These are phyloP conservation scores for Pseudohalonectria lignicola DNA, from an alignment of 2,329 filamentous ascomycete species.

Conservation along the genomic window DNA sequence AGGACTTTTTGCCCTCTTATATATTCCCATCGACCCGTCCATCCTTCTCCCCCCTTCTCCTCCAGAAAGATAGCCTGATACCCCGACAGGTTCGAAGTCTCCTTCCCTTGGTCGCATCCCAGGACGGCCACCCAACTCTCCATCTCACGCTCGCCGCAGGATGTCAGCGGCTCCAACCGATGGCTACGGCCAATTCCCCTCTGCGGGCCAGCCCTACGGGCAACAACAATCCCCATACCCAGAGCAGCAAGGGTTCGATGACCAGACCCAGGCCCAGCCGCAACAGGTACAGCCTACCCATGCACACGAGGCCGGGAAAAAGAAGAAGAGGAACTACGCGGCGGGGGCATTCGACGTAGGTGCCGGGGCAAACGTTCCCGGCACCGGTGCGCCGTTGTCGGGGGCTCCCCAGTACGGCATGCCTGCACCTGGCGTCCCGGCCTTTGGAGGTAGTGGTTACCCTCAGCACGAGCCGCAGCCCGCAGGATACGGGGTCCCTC, in stretches of 20 bases:
- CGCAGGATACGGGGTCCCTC: conserved; percentile 27
- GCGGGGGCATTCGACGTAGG: conserved; percentile 92
- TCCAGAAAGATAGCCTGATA: too few relatives aligned
- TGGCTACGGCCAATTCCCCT: conserved; percentile 39
- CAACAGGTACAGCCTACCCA: too few relatives aligned
- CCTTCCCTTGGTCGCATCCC: too few relatives aligned
- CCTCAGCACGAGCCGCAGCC: conserved; percentile 36
- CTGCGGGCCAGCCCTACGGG: conserved; percentile 24
- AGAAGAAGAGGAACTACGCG: conserved; percentile 93
- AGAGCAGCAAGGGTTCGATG: conserved; percentile 26
- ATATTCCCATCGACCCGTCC: too few relatives aligned
- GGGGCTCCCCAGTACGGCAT: conserved; percentile 34
- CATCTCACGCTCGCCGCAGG: too few relatives aligned
- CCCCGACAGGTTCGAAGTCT: too few relatives aligned
- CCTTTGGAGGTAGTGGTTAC: conserved; percentile 44
- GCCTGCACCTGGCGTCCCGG: conserved; percentile 28
- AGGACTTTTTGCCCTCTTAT: too few relatives aligned
- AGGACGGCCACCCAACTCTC: too few relatives aligned
- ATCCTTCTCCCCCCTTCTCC: too few relatives aligned
- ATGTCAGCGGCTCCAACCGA: conserved; percentile 45
- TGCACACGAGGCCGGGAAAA: conserved; percentile 42
- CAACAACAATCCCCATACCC: conserved; percentile 26
- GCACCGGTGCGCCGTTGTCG: conserved; percentile 25
- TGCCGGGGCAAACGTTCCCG: conserved; percentile 63
- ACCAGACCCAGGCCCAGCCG: conserved; percentile 23